A percentile compares a stretch with the other conserved stretches of the same genome.
These are phyloP conservation scores for Penicillium canescens DNA, from an alignment of 495 filamentous ascomycete species.

Conservation along the genomic window DNA sequence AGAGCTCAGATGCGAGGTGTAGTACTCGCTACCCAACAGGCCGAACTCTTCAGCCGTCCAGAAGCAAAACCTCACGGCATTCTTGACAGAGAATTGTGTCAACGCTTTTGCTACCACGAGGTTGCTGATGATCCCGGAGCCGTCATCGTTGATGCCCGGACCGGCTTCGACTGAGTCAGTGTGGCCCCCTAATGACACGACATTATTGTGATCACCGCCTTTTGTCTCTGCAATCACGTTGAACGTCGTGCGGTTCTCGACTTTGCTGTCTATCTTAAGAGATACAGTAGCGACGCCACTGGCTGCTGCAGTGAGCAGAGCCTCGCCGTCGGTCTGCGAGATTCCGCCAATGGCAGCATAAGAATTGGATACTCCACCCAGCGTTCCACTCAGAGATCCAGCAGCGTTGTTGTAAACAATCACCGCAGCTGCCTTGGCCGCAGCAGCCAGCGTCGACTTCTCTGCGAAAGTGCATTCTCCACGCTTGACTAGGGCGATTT, in stretches of 20 bases:
- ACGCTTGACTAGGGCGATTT: slow-evolving; percentile 62
- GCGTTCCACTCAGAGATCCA: slow-evolving; percentile 53
- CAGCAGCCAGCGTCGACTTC: slow-evolving; percentile 60
- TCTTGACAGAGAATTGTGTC: slow-evolving; percentile 57
- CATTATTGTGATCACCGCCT: slow-evolving; percentile 62
- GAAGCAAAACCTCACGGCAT: slow-evolving; percentile 69
- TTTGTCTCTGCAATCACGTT: slow-evolving; percentile 73
- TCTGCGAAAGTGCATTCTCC: slow-evolving; percentile 61
- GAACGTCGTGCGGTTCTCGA: slow-evolving; percentile 52
- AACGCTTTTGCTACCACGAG: slow-evolving; percentile 64
- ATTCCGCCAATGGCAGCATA: slow-evolving; percentile 58
- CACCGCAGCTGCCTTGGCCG: slow-evolving; percentile 56
- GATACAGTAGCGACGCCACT: slow-evolving; percentile 31
- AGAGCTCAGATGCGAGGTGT: slow-evolving; percentile 49
- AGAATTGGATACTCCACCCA: slow-evolving; percentile 50
- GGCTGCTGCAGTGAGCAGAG: slow-evolving; percentile 40
- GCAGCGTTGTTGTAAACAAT: slow-evolving; percentile 68
- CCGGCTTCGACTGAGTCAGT: slow-evolving; percentile 65
- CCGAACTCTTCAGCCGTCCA: slow-evolving; percentile 70
- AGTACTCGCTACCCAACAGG: slow-evolving; percentile 62
- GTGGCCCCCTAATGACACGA: slow-evolving; percentile 65
- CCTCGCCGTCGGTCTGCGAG: slow-evolving; percentile 49
- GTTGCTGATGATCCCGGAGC: slow-evolving; percentile 63
- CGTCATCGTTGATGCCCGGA: slow-evolving; percentile 70
- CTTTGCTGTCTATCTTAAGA: slow-evolving; percentile 35